A percentile compares a stretch with the other conserved stretches of the same genome.
Conservation (phyloP, 148 eudicot genomes). For the Cornus controversa region DNA sequence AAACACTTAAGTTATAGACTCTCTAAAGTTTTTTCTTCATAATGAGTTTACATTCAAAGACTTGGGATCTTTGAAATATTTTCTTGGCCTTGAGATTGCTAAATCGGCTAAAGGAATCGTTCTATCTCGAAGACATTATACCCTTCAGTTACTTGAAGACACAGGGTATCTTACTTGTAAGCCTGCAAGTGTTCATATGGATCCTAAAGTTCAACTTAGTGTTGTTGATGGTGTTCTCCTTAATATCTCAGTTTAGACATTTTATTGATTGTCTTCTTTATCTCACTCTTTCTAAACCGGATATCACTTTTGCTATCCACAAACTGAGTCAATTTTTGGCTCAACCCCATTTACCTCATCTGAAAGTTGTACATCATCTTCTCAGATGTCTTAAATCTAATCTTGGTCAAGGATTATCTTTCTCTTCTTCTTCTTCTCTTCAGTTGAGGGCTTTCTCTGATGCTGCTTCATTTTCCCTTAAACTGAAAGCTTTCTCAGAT, state of each 20-base stretch:
- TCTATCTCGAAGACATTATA: no score
- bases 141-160: no score
- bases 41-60: no score
- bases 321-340: slow-evolving; percentile 1
- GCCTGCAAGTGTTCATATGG: no score
- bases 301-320: not conserved
- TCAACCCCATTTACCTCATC: not conserved
- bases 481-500: not conserved
- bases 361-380: not conserved
- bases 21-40: not conserved
- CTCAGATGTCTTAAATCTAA: no score
- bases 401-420: not conserved
- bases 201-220: no score
- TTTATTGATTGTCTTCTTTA: not conserved
- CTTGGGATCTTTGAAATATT: no score
- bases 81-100: no score
- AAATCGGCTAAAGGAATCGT: not conserved
- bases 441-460: not conserved
- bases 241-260: no score
- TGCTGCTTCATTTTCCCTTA: not conserved
- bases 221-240: no score
- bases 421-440: not conserved
- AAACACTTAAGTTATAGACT: not conserved
- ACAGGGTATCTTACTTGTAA: no score
- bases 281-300: not conserved